phyloP scores from a whole-genome alignment of 2,329 filamentous ascomycete species.

The Monilinia polystroma region DNA sequence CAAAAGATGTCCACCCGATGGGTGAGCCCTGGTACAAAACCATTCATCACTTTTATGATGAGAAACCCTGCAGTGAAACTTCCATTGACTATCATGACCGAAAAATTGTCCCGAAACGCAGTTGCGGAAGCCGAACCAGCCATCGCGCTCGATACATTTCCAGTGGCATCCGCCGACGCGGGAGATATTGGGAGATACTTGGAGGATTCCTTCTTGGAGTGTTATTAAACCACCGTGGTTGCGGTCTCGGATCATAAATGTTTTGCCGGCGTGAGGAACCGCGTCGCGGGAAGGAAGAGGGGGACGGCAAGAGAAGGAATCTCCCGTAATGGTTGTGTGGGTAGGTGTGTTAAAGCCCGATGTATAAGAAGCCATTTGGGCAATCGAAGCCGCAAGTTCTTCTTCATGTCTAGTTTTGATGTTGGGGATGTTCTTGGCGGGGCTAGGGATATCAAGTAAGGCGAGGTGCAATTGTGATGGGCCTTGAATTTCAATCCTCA shows the following conservation, averaged over 20 bases:
- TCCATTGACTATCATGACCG: not conserved
- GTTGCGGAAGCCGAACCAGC: conserved; percentile 21
- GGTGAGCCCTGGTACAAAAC: conserved; percentile 15
- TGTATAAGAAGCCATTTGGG: not conserved
- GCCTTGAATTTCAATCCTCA: conserved; percentile 20
- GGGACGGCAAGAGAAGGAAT: not conserved
- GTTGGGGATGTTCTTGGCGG: conserved; percentile 10
- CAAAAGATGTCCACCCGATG: conserved; percentile 10
- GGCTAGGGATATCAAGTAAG: conserved; percentile 18
- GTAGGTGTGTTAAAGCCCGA: conserved; percentile 9
- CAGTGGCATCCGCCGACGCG: conserved; percentile 12
- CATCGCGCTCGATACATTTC: conserved; percentile 14
- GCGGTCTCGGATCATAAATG: conserved; percentile 15
- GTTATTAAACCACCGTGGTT: not conserved
- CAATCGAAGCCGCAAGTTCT: not conserved
- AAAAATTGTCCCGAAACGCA: conserved; percentile 15
- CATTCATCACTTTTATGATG: conserved; percentile 3
- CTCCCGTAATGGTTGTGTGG: conserved; percentile 5
- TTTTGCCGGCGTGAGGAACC: conserved; percentile 9
- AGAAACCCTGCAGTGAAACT: not conserved
- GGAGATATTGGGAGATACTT: not conserved
- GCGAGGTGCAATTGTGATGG: conserved; percentile 17
- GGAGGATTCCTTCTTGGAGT: not conserved
- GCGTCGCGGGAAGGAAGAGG: not conserved
- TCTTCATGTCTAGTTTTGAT: not conserved